These are phyloP conservation scores for Diaporthe eres DNA, from an alignment of 2,329 filamentous ascomycete genomes.

Conservation along the genomic window DNA sequence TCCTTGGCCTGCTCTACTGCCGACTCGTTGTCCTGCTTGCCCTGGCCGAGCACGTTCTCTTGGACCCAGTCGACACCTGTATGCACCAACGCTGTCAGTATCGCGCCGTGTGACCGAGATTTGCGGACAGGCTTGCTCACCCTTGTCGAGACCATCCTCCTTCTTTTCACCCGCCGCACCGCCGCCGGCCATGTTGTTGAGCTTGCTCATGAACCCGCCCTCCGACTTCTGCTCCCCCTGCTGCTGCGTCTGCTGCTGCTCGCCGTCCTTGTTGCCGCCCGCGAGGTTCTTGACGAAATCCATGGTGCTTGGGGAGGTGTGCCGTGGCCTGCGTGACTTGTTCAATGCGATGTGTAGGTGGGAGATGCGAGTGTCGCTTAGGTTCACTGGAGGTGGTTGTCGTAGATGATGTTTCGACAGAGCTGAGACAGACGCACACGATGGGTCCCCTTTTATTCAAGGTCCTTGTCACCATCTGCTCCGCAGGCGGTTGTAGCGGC, in stretches of 20 bases:
- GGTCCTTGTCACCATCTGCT: neutral
- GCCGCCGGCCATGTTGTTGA: conserved; percentile 80
- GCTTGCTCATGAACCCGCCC: conserved; percentile 76
- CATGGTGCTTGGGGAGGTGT: conserved; percentile 54
- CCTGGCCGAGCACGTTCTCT: conserved; percentile 79
- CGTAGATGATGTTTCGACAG: neutral
- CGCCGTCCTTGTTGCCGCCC: conserved; percentile 54
- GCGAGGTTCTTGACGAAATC: conserved; percentile 69
- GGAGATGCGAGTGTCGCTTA: neutral
- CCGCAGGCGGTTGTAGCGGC: neutral
- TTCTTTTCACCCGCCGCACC: conserved; percentile 83
- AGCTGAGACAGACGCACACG: neutral
- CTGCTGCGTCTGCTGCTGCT: conserved; percentile 46
- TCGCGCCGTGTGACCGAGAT: neutral
- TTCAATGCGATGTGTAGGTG: neutral
- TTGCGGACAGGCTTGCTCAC: conserved; percentile 55
- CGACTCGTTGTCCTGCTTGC: conserved; percentile 78
- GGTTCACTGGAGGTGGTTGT: neutral
- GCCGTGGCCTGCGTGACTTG: neutral
- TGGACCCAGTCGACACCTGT: conserved; percentile 83
- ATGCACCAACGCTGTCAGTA: conserved; percentile 27
- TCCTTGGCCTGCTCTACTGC: conserved; percentile 88
- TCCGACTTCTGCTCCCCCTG: conserved; percentile 55
- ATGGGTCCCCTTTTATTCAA: conserved; percentile 9
- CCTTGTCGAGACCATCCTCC: conserved; percentile 87